A percentile compares a stretch with the other conserved stretches of the same genome.
Evolutionary conservation across 1,139 yeast species (phyloP).

Genomic region (Zygosaccharomyces sapae): DNA sequence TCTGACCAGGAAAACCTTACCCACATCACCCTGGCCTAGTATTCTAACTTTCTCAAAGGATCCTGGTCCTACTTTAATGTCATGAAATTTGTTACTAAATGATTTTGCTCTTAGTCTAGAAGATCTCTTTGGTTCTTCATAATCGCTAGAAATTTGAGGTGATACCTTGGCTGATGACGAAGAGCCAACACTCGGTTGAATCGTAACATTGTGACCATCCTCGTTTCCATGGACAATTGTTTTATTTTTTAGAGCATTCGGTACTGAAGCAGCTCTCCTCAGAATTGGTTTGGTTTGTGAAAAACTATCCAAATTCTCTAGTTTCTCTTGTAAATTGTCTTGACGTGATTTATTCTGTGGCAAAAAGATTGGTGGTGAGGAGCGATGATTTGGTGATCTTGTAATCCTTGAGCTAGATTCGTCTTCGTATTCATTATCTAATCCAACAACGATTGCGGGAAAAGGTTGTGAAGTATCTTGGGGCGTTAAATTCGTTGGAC

Average conservation of each 20-base stretch:
- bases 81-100: conserved; percentile 62
- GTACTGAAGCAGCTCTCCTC: conserved; percentile 30
- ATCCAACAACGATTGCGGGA: conserved; percentile 28
- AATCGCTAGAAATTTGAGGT: conserved; percentile 6
- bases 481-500: conserved; percentile 9
- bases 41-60: conserved; percentile 85
- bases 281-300: conserved; percentile 17
- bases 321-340: conserved; percentile 10
- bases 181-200: conserved; percentile 3
- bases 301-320: conserved; percentile 10
- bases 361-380: not conserved
- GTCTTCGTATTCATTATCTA: conserved; percentile 15
- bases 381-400: conserved; percentile 5
- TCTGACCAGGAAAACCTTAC: conserved; percentile 86
- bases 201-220: not conserved
- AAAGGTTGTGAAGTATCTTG: conserved; percentile 21
- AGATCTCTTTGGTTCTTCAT: conserved; percentile 33
- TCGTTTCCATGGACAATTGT: not conserved
- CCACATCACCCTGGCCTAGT: conserved; percentile 96
- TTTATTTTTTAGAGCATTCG: conserved; percentile 18
- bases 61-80: conserved; percentile 77
- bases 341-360: conserved; percentile 24
- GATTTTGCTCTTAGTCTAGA: conserved; percentile 47
- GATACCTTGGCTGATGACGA: conserved; percentile 8
- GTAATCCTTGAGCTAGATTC: conserved; percentile 6